Evolutionary conservation across 345 rosid genomes (phyloP), one percentile per base, ranked within the genome.

Genomic region (Sisymbrium irio): DNA sequence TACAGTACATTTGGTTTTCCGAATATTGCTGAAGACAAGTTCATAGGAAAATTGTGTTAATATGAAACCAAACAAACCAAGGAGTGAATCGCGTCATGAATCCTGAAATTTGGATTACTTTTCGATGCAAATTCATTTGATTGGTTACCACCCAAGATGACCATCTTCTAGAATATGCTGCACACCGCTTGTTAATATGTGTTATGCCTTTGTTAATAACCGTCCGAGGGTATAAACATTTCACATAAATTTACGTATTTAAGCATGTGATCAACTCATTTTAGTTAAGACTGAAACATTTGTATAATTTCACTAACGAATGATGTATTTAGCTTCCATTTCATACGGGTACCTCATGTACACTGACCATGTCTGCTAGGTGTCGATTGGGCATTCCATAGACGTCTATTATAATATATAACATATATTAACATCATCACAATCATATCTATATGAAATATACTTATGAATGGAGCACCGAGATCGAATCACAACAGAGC

Each of bases 121-220:
- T 66, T 30, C 2, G 20, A 53, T 50, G 9, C 2, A 12, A 27
- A 66, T 7, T 3, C 28, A 50, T 42, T n/a, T 47, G 59, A 59
- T 22, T 51, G 53, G 22, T 51, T 50, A 41, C 7, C 4, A 60
- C 5, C 27, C 18, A 66, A 66, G 69, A 71, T 50, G 77, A 72
- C 72, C 73, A 77, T 41, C 39, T 65, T 66, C 33, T 65, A 58
- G n/a, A 30, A 30, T 56, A 18, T 35, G 65, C 11, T 56, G 32
- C 41, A 50, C n/a, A 41, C 10, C 41, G 9, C 57, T 22, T 49
- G 68, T 33, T 60, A 9, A 30, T 41, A 18, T 60, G 39, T 59
- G 28, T 28, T 49, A n/a, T 13, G 17, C 32, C 6, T 49, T 14
- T 58, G 44, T 3, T 47, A 32, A 40, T 50, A 22, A 33, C 1